Conservation (phyloP, 768 basidiomycete species). For the Clitopilus passeckerianus region DNA sequence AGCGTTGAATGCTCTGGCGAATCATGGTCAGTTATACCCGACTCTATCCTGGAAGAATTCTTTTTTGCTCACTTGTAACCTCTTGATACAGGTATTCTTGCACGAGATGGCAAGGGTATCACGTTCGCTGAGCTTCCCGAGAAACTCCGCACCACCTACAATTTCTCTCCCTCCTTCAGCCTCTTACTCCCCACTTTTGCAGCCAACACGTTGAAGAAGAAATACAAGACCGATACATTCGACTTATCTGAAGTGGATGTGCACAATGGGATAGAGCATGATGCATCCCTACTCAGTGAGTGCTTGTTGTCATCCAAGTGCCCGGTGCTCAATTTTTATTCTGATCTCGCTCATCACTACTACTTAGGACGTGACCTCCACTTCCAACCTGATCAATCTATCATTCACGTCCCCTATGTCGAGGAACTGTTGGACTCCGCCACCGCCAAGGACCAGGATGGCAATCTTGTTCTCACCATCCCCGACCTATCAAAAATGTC, state of each 20-base stretch:
- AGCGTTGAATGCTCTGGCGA: conserved; percentile 76
- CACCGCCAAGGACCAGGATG: conserved; percentile 50
- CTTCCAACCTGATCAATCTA: conserved; percentile 46
- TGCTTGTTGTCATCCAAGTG: conserved; percentile 16
- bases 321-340: conserved; percentile 19
- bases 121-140: conserved; percentile 45
- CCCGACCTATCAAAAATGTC: conserved; percentile 55
- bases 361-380: conserved; percentile 50
- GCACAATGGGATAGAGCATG: conserved; percentile 76
- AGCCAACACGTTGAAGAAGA: conserved; percentile 51
- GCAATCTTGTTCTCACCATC: conserved; percentile 42
- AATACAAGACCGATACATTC: conserved; percentile 54
- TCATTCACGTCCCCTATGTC: conserved; percentile 43
- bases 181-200: conserved; percentile 59
- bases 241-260: conserved; percentile 63
- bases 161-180: conserved; percentile 66
- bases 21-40: conserved; percentile 57
- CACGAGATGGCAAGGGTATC: conserved; percentile 66
- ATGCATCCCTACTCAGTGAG: conserved; percentile 57
- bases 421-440: conserved; percentile 53
- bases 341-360: too few species aligned
- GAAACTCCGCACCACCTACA: conserved; percentile 53
- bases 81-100: conserved; percentile 45
- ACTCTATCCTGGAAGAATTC: conserved; percentile 14
- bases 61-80: background rate